Conservation (phyloP, 192 early-diverging fungal species). For the Phlyctochytrium bullatum region DNA sequence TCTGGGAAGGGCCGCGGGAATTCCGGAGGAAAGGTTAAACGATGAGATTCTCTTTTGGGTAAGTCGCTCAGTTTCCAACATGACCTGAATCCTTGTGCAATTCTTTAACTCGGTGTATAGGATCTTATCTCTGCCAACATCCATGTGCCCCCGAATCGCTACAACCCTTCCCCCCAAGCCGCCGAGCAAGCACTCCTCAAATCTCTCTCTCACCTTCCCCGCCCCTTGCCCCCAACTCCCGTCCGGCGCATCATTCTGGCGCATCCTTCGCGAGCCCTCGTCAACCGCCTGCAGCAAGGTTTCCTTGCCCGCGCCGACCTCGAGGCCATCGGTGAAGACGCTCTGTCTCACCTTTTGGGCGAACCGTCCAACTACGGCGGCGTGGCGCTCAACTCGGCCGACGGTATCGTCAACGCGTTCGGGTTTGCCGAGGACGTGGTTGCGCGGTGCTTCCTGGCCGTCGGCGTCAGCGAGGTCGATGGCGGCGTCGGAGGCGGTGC, state of each 20-base stretch:
- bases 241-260: constrained; percentile 9
- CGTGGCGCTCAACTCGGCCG: neutral
- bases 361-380: neutral
- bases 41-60: constrained; percentile 25
- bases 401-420: constrained; percentile 10
- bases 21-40: constrained; percentile 4
- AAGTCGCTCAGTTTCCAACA: neutral
- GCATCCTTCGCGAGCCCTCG: neutral
- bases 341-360: constrained; percentile 2
- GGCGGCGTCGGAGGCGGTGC: neutral
- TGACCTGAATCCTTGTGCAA: neutral
- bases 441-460: neutral
- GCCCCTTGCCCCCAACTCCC: neutral
- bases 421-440: neutral
- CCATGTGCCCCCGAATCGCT: constrained; percentile 4
- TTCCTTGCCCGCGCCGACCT: neutral
- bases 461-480: neutral
- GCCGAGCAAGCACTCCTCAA: constrained; percentile 9
- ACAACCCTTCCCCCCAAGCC: neutral
- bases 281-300: constrained; percentile 9
- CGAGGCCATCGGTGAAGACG: constrained; percentile 4
- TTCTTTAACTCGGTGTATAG: neutral
- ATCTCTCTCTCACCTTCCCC: constrained; percentile 10
- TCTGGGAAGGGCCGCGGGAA: constrained; percentile 5
- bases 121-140: constrained; percentile 16